Conservation (phyloP, 176 grass and related monocot species). For the maize (Zea mays) region Zm-B73-REFERENCE-NAM-5.0 NC_050102.1:139470501-139471000, state of each 20-base stretch:
- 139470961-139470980: conserved; percentile 17
- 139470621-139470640: not conserved
- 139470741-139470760: conserved; percentile 22
- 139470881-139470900: not conserved
- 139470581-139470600: not conserved
- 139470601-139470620: not conserved
- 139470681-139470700: conserved; percentile 1
- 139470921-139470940: not conserved
- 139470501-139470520: not conserved
- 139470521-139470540: not conserved
- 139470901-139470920: no score
- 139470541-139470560: not conserved
- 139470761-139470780: conserved; percentile 22
- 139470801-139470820: conserved; percentile 1
- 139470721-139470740: not conserved
- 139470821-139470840: not conserved
- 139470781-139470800: conserved; percentile 20
- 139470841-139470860: conserved; percentile 13
- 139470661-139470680: not conserved
- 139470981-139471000: not conserved
- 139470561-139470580: not conserved
- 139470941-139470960: not conserved
- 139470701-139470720: conserved; percentile 4
- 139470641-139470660: not conserved
- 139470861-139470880: conserved; percentile 5